phyloP scores from a whole-genome alignment of 2,329 filamentous ascomycete species.

The Trichoderma brevicompactum region DNA sequence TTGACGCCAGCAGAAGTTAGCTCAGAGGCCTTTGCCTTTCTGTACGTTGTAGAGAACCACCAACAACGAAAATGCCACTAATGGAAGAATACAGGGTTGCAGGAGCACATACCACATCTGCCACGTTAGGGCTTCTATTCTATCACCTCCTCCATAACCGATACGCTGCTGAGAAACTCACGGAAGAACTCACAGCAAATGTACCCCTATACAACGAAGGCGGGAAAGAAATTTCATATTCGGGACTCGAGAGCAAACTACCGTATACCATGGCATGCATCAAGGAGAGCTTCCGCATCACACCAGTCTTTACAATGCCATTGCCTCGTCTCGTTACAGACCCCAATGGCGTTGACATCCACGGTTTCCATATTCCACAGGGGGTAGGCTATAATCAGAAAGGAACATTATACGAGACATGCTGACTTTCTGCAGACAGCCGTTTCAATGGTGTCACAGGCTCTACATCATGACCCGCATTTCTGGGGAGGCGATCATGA shows the following conservation, averaged over 20 bases:
- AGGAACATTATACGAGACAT: too few species aligned
- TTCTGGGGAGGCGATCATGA: too few species aligned
- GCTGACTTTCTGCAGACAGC: too few species aligned
- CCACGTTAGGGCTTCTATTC: neutral
- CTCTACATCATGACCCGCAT: too few species aligned
- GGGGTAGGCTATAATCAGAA: too few species aligned
- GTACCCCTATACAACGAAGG: neutral
- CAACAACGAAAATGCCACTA: too few species aligned
- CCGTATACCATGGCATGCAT: constrained; percentile 15
- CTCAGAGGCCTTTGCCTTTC: constrained; percentile 11
- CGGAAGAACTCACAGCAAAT: neutral
- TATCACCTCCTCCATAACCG: constrained; percentile 7
- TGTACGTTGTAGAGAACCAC: too few species aligned
- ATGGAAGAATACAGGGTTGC: too few species aligned
- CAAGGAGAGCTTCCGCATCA: constrained; percentile 13
- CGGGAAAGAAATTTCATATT: neutral
- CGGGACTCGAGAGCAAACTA: constrained; percentile 1
- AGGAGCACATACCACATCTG: constrained; percentile 8
- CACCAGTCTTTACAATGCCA: constrained; percentile 1
- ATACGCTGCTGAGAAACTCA: constrained; percentile 7
- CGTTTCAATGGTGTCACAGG: too few species aligned
- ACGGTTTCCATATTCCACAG: too few species aligned
- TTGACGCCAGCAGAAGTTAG: neutral
- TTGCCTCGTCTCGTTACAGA: neutral
- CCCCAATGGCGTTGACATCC: too few species aligned